Base-by-base conservation (phyloP, 305 asterid species). In the Vinca major region DNA sequence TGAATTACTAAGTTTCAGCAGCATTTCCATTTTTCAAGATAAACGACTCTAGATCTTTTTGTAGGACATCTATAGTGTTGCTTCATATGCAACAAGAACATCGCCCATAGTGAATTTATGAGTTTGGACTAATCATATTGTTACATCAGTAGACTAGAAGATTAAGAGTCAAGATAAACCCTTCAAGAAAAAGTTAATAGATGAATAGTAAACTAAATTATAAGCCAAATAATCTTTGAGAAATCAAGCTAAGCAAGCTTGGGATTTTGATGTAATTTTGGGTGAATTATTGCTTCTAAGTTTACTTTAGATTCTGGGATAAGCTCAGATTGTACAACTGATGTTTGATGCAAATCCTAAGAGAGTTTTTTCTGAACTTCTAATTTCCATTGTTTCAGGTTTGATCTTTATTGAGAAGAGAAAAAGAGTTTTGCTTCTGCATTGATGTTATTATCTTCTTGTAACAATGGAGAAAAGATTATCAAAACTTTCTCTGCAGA, bases 381-480 rank as follows among this genome's bases (percentile, higher is more conserved):
- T 13, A 8, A 43, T 49, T 44, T 41, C 36, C 33, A 36, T 54
- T 43, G 40, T 71, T 71, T 51, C 62, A 78, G 74, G 17, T 40
- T 74, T 41, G 45, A 60, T 37, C 44, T 39, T 52, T 21, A 62
- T 68, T 11, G n/a, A 50, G 53, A 33, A 36, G 10, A 54, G 16
- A 43, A 65, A 11, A 65, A 11, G 37, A 9, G 41, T 43, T 51
- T 50, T 43, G 57, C 52, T 71, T 58, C 40, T 41, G 48, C 51
- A 60, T 64, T 50, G 74, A 47, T 53, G 44, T 26, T 65, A 36
- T n/a, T 26, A 7, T 54, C 19, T 41, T 41, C 37, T 77, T 66
- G 33, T 74, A 44, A 75, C 54, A 54, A 80, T 85, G 96, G 86
- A 79, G 7, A 82, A 73, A 72, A 86, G 84, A 77, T 77, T 86